Conservation (phyloP, 2,329 filamentous ascomycete genomes). For the Fusarium papillatum region DNA sequence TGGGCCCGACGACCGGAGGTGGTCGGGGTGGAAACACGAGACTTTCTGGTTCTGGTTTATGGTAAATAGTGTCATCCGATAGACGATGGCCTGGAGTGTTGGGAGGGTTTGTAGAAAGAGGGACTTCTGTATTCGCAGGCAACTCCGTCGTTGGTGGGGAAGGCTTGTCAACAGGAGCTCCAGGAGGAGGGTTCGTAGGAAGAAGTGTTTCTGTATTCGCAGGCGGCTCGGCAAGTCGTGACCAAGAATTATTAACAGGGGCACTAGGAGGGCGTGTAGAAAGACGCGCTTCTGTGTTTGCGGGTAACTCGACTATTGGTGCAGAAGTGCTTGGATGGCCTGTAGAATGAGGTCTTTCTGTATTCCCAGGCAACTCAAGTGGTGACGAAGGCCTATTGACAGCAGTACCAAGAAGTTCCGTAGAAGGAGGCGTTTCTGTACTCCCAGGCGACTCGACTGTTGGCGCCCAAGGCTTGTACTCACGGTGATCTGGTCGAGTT, state of each 20-base stretch:
- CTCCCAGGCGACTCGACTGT: not conserved
- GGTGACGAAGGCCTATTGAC: too few species aligned
- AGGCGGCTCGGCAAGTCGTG: not conserved
- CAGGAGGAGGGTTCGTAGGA: not conserved
- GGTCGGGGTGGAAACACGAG: not conserved
- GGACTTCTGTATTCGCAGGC: not conserved
- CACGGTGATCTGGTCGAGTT: not conserved
- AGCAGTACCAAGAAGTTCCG: too few species aligned
- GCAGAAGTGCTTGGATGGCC: not conserved
- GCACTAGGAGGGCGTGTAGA: too few species aligned
- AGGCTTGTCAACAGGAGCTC: not conserved
- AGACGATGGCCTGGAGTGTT: not conserved
- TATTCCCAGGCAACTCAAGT: not conserved
- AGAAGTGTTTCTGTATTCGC: not conserved
- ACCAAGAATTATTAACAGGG: not conserved
- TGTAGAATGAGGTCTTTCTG: not conserved
- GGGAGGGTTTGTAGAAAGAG: not conserved
- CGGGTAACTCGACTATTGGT: not conserved
- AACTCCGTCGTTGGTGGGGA: not conserved
- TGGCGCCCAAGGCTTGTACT: not conserved
- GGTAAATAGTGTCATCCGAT: not conserved
- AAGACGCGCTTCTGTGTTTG: not conserved
- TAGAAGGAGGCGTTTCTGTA: not conserved
- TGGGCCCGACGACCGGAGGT: not conserved
- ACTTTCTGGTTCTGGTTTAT: not conserved